Evolutionary conservation across 805 yeast species (phyloP).

Genomic region (Myxozyma vanderwaltii): DNA sequence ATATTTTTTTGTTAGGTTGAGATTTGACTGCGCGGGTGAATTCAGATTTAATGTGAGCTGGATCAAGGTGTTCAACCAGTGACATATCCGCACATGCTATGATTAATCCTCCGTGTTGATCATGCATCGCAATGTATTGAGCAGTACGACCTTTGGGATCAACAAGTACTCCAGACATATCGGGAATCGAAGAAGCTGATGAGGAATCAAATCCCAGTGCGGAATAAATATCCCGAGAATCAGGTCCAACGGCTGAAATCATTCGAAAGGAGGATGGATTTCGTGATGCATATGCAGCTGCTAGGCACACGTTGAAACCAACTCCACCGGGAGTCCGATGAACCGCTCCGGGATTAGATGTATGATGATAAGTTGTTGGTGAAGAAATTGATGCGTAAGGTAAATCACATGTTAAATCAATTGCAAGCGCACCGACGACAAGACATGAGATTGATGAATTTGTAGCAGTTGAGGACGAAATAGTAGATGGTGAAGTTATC

Average conservation of each 20-base stretch:
- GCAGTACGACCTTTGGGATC: slow-evolving; percentile 53
- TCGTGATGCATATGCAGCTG: slow-evolving; percentile 48
- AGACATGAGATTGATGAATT: slow-evolving; percentile 12
- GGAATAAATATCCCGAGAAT: slow-evolving; percentile 39
- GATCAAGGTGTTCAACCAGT: slow-evolving; percentile 54
- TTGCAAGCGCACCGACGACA: slow-evolving; percentile 74
- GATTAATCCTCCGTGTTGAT: slow-evolving; percentile 59
- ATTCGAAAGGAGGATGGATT: slow-evolving; percentile 43
- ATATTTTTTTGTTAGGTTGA: background rate
- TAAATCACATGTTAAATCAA: slow-evolving; percentile 61
- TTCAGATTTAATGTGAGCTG: slow-evolving; percentile 48
- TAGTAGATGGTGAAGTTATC: background rate
- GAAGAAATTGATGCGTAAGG: slow-evolving; percentile 36
- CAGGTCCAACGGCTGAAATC: slow-evolving; percentile 65
- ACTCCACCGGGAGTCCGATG: slow-evolving; percentile 76
- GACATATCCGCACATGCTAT: slow-evolving; percentile 86
- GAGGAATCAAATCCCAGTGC: slow-evolving; percentile 10
- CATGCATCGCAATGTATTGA: slow-evolving; percentile 72
- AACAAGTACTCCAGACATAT: slow-evolving; percentile 32
- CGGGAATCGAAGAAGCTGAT: slow-evolving; percentile 4
- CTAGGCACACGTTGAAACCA: slow-evolving; percentile 75
- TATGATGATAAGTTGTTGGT: slow-evolving; percentile 41
- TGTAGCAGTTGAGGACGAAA: background rate
- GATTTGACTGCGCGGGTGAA: slow-evolving; percentile 44
- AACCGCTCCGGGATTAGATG: slow-evolving; percentile 74